phyloP scores from a whole-genome alignment of 139 green algal species.

The Chlorella vulgaris region DNA sequence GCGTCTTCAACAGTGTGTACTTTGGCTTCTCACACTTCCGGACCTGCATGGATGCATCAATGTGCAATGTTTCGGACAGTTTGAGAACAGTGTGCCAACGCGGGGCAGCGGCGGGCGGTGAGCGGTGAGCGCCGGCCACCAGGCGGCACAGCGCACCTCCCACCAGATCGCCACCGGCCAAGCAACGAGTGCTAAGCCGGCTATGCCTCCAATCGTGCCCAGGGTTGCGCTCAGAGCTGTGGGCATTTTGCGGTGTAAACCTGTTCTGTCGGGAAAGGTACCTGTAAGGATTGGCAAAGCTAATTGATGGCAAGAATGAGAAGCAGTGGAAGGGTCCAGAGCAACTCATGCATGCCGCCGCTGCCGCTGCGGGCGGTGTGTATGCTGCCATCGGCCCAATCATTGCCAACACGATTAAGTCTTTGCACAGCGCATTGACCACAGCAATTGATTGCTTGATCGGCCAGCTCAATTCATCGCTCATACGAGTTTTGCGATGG shows the following conservation, averaged over 20 bases:
- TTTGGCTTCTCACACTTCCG: constrained; percentile 65
- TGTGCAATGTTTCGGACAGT: too few species aligned
- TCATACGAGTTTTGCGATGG: too few species aligned
- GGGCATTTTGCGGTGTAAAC: neutral
- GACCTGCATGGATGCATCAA: constrained; percentile 26
- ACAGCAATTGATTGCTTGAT: too few species aligned
- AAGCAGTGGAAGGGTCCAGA: neutral
- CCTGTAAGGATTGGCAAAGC: neutral
- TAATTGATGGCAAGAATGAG: neutral
- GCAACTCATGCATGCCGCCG: neutral
- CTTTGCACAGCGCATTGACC: too few species aligned
- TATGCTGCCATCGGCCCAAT: too few species aligned
- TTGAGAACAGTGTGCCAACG: too few species aligned
- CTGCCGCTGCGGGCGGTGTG: too few species aligned
- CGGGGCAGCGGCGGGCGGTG: too few species aligned
- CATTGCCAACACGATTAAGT: too few species aligned
- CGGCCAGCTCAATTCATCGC: too few species aligned
- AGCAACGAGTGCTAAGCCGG: constrained; percentile 7
- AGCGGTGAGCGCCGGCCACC: too few species aligned
- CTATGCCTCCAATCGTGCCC: constrained; percentile 2
- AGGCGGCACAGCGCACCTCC: too few species aligned
- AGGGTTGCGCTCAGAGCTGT: neutral
- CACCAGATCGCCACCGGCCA: constrained; percentile 44
- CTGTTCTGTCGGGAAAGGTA: neutral
- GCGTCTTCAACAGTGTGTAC: constrained; percentile 47